Conservation (phyloP, 345 rosid species). For the Microcos paniculata region DNA sequence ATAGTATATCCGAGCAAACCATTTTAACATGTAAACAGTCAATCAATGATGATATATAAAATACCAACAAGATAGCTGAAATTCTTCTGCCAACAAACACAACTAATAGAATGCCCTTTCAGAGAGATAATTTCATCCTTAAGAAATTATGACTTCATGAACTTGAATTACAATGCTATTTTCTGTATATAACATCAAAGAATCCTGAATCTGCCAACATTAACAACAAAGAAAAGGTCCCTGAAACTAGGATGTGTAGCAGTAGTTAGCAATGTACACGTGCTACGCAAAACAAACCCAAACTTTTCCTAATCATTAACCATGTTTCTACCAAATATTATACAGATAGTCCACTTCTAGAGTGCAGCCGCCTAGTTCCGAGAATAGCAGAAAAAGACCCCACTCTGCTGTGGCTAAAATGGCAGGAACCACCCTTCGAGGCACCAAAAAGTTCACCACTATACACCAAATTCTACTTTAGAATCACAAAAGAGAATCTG, state of each 20-base stretch:
- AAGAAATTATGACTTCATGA: slow-evolving; percentile 28
- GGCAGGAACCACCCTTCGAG: slow-evolving; percentile 2
- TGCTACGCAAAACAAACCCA: slow-evolving; percentile 25
- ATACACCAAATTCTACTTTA: slow-evolving; percentile 33
- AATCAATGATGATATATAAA: too few relatives aligned
- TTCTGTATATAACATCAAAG: slow-evolving; percentile 31
- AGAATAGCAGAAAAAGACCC: slow-evolving; percentile 14
- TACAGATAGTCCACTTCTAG: slow-evolving; percentile 34
- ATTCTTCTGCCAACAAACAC: neutral
- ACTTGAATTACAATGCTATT: slow-evolving; percentile 38
- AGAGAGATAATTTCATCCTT: slow-evolving; percentile 11
- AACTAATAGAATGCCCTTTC: neutral
- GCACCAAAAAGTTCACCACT: slow-evolving; percentile 21
- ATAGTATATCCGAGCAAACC: too few relatives aligned
- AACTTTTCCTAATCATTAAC: slow-evolving; percentile 31
- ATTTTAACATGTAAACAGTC: too few relatives aligned
- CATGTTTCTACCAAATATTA: slow-evolving; percentile 33
- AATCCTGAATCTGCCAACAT: slow-evolving; percentile 44
- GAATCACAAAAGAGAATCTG: slow-evolving; percentile 13
- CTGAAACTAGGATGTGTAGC: slow-evolving; percentile 27
- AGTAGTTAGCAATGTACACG: slow-evolving; percentile 52
- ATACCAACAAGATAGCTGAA: too few relatives aligned
- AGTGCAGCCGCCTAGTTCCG: slow-evolving; percentile 20
- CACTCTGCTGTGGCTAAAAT: slow-evolving; percentile 3
- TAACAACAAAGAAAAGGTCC: slow-evolving; percentile 7